These are phyloP conservation scores for Naganishia kalamii DNA, from an alignment of 768 basidiomycete species.

Conservation along the genomic window DNA sequence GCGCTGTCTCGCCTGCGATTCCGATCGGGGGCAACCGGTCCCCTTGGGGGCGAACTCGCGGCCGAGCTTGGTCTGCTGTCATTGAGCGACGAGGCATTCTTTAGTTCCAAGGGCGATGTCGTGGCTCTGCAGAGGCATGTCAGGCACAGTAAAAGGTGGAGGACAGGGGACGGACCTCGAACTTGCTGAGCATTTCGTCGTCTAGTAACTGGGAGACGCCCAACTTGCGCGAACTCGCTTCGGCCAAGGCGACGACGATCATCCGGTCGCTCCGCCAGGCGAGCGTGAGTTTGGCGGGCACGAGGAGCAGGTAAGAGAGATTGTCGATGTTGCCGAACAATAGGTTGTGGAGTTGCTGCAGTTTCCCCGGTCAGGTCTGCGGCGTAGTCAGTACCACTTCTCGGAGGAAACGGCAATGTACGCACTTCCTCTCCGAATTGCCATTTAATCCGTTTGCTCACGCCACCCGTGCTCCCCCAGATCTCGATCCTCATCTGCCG, in stretches of 20 bases:
- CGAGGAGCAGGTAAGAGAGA: slow-evolving; percentile 73
- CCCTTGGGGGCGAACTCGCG: not conserved
- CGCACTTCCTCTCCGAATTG: slow-evolving; percentile 70
- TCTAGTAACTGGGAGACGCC: slow-evolving; percentile 89
- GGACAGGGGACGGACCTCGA: slow-evolving; percentile 58
- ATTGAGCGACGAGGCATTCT: slow-evolving; percentile 66
- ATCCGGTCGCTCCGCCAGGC: slow-evolving; percentile 55
- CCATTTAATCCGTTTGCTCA: slow-evolving; percentile 68
- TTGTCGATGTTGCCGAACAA: slow-evolving; percentile 76
- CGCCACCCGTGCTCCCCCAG: slow-evolving; percentile 66
- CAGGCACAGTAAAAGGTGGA: not conserved
- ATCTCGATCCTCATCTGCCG: slow-evolving; percentile 91
- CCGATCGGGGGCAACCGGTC: slow-evolving; percentile 7
- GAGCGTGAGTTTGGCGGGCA: slow-evolving; percentile 67
- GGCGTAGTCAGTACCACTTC: not conserved
- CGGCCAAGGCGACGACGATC: slow-evolving; percentile 84
- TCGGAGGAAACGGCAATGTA: not conserved
- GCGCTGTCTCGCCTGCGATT: slow-evolving; percentile 34
- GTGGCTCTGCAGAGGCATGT: slow-evolving; percentile 61
- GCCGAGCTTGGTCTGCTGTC: slow-evolving; percentile 7
- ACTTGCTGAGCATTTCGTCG: slow-evolving; percentile 91
- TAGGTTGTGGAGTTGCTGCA: slow-evolving; percentile 66
- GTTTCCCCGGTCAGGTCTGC: slow-evolving; percentile 67
- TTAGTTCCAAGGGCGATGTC: slow-evolving; percentile 93
- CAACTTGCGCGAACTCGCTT: slow-evolving; percentile 74